These are phyloP conservation scores for Fusarium anthophilum DNA, from an alignment of 2,329 filamentous ascomycete genomes.

Conservation along the genomic window DNA sequence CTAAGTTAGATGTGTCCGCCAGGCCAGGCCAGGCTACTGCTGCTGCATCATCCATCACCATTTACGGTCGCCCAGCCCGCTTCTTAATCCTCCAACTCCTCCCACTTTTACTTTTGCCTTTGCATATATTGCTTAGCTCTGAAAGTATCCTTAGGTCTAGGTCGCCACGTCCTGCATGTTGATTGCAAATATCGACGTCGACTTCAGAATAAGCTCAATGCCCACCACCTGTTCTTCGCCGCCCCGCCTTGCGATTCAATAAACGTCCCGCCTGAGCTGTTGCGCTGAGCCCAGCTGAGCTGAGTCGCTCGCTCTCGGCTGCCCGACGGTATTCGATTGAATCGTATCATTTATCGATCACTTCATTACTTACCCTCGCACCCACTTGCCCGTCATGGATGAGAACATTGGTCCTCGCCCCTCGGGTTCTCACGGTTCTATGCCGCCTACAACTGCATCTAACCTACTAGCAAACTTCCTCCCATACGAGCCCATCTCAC, in stretches of 20 bases:
- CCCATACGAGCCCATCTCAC: constrained; percentile 76
- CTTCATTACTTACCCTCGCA: background rate
- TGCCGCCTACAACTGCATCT: constrained; percentile 46
- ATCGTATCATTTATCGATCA: background rate
- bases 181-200: background rate
- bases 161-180: constrained; percentile 2
- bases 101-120: constrained; percentile 21
- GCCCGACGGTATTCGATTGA: constrained; percentile 23
- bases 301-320: constrained; percentile 23
- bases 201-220: constrained; percentile 24
- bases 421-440: constrained; percentile 43
- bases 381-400: constrained; percentile 46
- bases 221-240: constrained; percentile 19
- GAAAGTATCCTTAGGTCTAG: background rate
- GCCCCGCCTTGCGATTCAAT: constrained; percentile 29
- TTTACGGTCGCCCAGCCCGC: constrained; percentile 17
- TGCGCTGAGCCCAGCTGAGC: constrained; percentile 34
- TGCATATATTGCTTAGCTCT: constrained; percentile 10
- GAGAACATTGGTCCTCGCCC: constrained; percentile 50
- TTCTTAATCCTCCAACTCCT: constrained; percentile 30
- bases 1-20: constrained; percentile 20
- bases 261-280: constrained; percentile 29
- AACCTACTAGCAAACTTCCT: constrained; percentile 51
- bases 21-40: constrained; percentile 41
- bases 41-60: constrained; percentile 44